phyloP scores from a whole-genome alignment of 768 basidiomycete species.

The Austroboletus eburneus region DNA sequence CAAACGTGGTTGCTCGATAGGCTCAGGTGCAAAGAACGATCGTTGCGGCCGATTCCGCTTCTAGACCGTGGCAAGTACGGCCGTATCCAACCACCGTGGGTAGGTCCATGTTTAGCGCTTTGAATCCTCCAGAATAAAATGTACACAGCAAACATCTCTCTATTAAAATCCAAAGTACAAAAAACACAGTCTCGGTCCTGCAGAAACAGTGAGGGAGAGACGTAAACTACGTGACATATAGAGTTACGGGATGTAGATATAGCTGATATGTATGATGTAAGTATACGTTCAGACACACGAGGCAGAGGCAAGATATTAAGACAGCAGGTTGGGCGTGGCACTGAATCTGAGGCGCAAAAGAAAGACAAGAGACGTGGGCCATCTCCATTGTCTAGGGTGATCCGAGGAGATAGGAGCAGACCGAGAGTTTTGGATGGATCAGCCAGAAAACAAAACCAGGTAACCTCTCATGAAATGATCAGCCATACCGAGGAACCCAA shows the following conservation, averaged over 20 bases:
- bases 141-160: no score
- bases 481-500: slow-evolving; percentile 10
- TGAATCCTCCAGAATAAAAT: no score
- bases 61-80: no score
- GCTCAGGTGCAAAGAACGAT: no score
- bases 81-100: no score
- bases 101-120: no score
- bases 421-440: background rate
- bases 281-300: slow-evolving; percentile 12
- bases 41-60: no score
- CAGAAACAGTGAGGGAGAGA: background rate
- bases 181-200: background rate
- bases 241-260: slow-evolving; percentile 24
- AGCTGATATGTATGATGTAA: slow-evolving; percentile 14
- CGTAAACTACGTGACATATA: slow-evolving; percentile 19
- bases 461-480: background rate
- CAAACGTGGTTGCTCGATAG: no score
- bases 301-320: slow-evolving; percentile 19
- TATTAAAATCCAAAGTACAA: background rate
- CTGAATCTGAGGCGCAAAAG: background rate
- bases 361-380: background rate
- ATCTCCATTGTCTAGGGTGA: slow-evolving; percentile 18
- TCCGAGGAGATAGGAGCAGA: slow-evolving; percentile 7
- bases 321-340: slow-evolving; percentile 5
- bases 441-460: background rate